Base-by-base conservation (phyloP, 2,329 filamentous ascomycete genomes). In the Aspergillus ustus region DNA sequence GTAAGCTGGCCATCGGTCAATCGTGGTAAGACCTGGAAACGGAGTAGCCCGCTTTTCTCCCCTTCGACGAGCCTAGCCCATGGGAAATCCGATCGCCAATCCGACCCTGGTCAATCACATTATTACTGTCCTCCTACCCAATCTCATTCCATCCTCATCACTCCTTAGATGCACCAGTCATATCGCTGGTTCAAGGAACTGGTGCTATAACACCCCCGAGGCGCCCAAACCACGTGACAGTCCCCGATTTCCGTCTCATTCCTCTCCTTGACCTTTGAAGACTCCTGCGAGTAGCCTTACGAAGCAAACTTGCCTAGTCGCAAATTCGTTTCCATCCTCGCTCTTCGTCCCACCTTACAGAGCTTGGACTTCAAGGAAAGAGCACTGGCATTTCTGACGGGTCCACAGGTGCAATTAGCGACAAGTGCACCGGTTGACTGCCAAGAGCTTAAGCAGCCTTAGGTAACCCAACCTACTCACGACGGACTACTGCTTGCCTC, bases 371-470 rank as follows among this genome's bases (percentile, higher is more conserved):
- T 40, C 11, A 40, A 40, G 25, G 25, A 37, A 29, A 58, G 58
- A 57, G 61, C 61, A 63, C 58, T 60, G 59, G 61, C 61, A 63
- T 59, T 60, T 31, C 51, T 49, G 34, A 49, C 56, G 37, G 44
- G 48, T 34, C 34, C 51, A 49, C 56, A 31, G 44, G 48, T 34
- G 40, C 51, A 54, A 59, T 52, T 60, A 44, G 57, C 60, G 55
- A 62, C 60, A 45, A 64, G 58, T 61, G 61, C 56, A 20, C 43
- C 70, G 67, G 66, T 66, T 66, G 68, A 63, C 63, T 60, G 61
- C 66, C 65, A 55, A 63, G 60, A 68, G 63, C 67, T 68, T 65
- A 68, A 57, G 44, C 44, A 64, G 66, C 51, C 53, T 63, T 59
- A 59, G 59, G 57, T 49, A 57, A 60, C 58, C 59, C 57, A 60